phyloP scores from a whole-genome alignment of 108 stramenopile genomes.

The Cylindrotheca closterium region DNA sequence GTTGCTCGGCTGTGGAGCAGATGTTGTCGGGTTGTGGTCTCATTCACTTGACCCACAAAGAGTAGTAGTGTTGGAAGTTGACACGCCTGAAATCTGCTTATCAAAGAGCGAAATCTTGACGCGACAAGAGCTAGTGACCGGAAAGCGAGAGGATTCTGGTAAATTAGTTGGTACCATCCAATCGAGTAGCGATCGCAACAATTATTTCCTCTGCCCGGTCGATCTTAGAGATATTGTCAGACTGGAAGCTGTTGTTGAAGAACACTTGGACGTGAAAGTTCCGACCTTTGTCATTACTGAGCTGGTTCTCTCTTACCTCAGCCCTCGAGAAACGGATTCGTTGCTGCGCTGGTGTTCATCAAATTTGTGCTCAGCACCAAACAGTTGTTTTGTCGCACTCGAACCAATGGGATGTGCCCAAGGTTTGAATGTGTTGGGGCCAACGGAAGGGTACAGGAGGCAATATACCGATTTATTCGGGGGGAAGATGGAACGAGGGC shows the following conservation, averaged over 20 bases:
- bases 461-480: slow-evolving; percentile 54
- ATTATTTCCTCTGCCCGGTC: slow-evolving; percentile 43
- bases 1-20: slow-evolving; percentile 74
- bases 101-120: neutral
- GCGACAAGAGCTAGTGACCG: slow-evolving; percentile 1
- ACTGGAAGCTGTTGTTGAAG: slow-evolving; percentile 9
- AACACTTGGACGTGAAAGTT: slow-evolving; percentile 1
- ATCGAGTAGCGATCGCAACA: neutral
- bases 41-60: slow-evolving; percentile 17
- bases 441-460: slow-evolving; percentile 43
- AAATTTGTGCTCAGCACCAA: slow-evolving; percentile 8
- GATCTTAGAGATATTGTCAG: slow-evolving; percentile 42
- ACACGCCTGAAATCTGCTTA: slow-evolving; percentile 27
- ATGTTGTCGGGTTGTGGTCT: slow-evolving; percentile 72
- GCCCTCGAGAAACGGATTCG: slow-evolving; percentile 18
- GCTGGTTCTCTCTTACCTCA: slow-evolving; percentile 71
- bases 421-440: neutral
- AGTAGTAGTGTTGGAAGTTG: slow-evolving; percentile 28
- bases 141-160: neutral
- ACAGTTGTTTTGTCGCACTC: slow-evolving; percentile 48
- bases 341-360: slow-evolving; percentile 33
- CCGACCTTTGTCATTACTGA: slow-evolving; percentile 73
- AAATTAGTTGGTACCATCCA: neutral
- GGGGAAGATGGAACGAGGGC: slow-evolving; percentile 53
- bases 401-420: slow-evolving; percentile 36